Evolutionary conservation across 139 green algal genomes (phyloP).

Genomic region (Chlorella sp.): DNA sequence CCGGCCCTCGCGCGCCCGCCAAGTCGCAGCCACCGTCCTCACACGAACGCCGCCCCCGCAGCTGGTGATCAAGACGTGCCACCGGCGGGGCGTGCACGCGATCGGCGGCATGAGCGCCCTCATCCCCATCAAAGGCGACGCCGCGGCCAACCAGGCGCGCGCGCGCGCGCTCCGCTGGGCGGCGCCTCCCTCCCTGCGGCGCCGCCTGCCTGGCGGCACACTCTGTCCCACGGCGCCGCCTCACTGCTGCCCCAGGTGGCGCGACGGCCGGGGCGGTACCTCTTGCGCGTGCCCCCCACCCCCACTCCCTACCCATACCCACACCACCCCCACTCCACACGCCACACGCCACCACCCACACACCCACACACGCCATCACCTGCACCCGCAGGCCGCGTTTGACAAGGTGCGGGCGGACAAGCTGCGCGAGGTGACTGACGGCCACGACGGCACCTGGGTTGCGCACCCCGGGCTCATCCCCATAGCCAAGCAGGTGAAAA

Average conservation of each 20-base stretch:
- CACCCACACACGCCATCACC: too few relatives aligned
- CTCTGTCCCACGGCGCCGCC: too few relatives aligned
- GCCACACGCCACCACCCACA: too few relatives aligned
- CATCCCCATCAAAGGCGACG: constrained; percentile 87
- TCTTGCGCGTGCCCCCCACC: too few relatives aligned
- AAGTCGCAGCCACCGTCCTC: neutral
- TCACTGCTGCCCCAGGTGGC: too few relatives aligned
- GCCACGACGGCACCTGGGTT: constrained; percentile 89
- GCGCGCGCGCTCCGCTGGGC: too few relatives aligned
- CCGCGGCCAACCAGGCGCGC: constrained; percentile 62
- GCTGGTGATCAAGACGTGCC: constrained; percentile 90
- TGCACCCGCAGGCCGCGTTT: constrained; percentile 16
- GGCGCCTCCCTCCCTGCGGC: too few relatives aligned
- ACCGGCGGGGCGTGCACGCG: constrained; percentile 81
- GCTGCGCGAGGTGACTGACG: constrained; percentile 79
- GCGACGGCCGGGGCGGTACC: too few relatives aligned
- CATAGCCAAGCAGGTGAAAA: constrained; percentile 63
- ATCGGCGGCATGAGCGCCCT: constrained; percentile 90
- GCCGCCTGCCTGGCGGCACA: too few relatives aligned
- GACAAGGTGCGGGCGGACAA: constrained; percentile 80
- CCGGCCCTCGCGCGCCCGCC: too few relatives aligned
- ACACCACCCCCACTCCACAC: too few relatives aligned
- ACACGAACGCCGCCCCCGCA: constrained; percentile 1
- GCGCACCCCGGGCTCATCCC: constrained; percentile 79
- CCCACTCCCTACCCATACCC: too few relatives aligned